Evolutionary conservation across 441 rosid species (phyloP).

Genomic region (Populus hybrid): DNA sequence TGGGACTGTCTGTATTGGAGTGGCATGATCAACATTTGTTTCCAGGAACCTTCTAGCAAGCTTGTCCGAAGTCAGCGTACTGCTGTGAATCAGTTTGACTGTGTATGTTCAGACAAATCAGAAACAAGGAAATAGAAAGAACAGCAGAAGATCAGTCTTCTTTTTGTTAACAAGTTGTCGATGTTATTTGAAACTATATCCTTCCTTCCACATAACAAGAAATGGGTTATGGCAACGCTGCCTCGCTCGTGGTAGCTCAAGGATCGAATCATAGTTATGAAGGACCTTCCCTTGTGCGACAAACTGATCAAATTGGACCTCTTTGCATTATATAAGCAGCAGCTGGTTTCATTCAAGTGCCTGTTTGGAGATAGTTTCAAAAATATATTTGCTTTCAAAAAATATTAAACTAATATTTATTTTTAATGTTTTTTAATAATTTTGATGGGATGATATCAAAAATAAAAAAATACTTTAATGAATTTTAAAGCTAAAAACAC

Average conservation of each 20-base stretch:
- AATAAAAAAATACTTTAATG: too few relatives aligned
- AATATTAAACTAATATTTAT: too few relatives aligned
- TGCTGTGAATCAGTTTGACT: slow-evolving; percentile 52
- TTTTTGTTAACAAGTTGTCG: background rate
- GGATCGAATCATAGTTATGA: slow-evolving; percentile 65
- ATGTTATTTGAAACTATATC: background rate
- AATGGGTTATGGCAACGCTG: slow-evolving; percentile 80
- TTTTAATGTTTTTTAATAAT: too few relatives aligned
- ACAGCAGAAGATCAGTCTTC: background rate
- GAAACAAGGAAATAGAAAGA: background rate
- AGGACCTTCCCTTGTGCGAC: slow-evolving; percentile 76
- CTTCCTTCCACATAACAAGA: slow-evolving; percentile 60
- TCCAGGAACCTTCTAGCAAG: slow-evolving; percentile 61
- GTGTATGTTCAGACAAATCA: slow-evolving; percentile 5
- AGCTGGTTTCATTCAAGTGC: slow-evolving; percentile 1
- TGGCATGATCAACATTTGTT: slow-evolving; percentile 27
- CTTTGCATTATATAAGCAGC: slow-evolving; percentile 18
- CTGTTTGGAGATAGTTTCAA: too few relatives aligned
- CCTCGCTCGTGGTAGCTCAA: slow-evolving; percentile 66
- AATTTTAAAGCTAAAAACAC: too few relatives aligned
- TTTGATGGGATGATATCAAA: too few relatives aligned
- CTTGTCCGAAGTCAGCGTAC: slow-evolving; percentile 53
- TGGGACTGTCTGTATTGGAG: slow-evolving; percentile 34
- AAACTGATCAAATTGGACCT: slow-evolving; percentile 74
- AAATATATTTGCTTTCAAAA: too few relatives aligned